Conservation (phyloP, 768 basidiomycete genomes). For the Suillus occidentalis region DNA sequence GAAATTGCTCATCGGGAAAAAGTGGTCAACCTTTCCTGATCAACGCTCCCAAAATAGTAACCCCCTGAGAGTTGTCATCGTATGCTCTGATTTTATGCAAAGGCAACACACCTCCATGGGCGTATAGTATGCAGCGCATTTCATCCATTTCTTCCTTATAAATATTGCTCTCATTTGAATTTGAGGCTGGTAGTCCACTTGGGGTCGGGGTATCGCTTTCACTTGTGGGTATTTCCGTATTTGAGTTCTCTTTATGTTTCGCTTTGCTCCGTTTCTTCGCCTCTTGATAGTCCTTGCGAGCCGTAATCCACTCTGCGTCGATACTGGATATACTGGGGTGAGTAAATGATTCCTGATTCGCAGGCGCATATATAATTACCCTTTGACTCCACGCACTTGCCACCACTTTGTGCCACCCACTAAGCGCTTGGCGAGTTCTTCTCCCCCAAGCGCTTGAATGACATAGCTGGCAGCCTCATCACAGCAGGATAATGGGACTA, state of each 20-base stretch:
- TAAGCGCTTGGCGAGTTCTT: constrained; percentile 62
- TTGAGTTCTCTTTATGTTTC: constrained; percentile 27
- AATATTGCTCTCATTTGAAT: constrained; percentile 31
- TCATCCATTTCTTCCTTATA: constrained; percentile 78
- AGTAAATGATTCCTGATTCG: constrained; percentile 14
- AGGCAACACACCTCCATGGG: constrained; percentile 63
- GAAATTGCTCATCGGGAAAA: background rate
- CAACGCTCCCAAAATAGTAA: constrained; percentile 83
- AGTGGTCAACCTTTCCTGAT: constrained; percentile 60
- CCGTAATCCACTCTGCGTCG: constrained; percentile 85
- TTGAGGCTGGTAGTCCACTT: constrained; percentile 17
- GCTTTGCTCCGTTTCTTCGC: constrained; percentile 58
- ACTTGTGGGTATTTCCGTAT: background rate
- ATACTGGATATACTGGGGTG: constrained; percentile 46
- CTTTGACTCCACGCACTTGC: constrained; percentile 86
- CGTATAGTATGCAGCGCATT: constrained; percentile 80
- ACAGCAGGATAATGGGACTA: constrained; percentile 75
- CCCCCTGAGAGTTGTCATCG: constrained; percentile 48
- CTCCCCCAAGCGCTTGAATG: constrained; percentile 83
- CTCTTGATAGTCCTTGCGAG: constrained; percentile 80
- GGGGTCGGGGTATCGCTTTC: constrained; percentile 12
- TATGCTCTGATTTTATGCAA: constrained; percentile 4
- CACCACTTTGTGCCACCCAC: constrained; percentile 97
- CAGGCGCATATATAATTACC: constrained; percentile 52
- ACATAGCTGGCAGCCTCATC: constrained; percentile 72